Conservation (phyloP, 306 rosid genomes). For the peach (Prunus persica) region Prunus_persica_NCBIv2 NC_034012.1:4375501-4376000, state of each 20-base stretch:
- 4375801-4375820: slow-evolving; percentile 69
- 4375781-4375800: slow-evolving; percentile 75
- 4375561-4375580: slow-evolving; percentile 78
- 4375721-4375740: slow-evolving; percentile 86
- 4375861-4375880: slow-evolving; percentile 54
- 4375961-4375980: slow-evolving; percentile 45
- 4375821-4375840: slow-evolving; percentile 82
- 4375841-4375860: slow-evolving; percentile 70
- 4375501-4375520: slow-evolving; percentile 76
- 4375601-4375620: slow-evolving; percentile 47
- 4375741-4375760: slow-evolving; percentile 90
- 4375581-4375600: slow-evolving; percentile 71
- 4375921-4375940: slow-evolving; percentile 85
- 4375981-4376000: slow-evolving; percentile 83
- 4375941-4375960: slow-evolving; percentile 81
- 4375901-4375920: slow-evolving; percentile 80
- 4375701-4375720: slow-evolving; percentile 84
- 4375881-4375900: slow-evolving; percentile 74
- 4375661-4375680: neutral
- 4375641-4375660: neutral
- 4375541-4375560: slow-evolving; percentile 86
- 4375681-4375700: slow-evolving; percentile 50
- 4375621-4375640: neutral
- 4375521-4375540: slow-evolving; percentile 79
- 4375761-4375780: slow-evolving; percentile 85